Evolutionary conservation across 345 rosid species (phyloP).

Genomic region (Corchorus capsularis): DNA sequence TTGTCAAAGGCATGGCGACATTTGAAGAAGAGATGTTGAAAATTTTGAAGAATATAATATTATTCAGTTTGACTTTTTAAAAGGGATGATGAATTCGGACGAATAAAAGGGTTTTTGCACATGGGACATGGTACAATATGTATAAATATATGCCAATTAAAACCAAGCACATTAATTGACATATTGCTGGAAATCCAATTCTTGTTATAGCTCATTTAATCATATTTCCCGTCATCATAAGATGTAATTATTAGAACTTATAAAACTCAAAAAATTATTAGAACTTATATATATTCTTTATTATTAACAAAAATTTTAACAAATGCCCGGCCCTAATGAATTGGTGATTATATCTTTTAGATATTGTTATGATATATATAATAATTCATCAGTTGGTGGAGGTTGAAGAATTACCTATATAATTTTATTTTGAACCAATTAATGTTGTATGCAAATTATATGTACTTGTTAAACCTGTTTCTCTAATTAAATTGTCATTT

Average conservation of each 20-base stretch:
- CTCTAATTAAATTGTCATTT: not conserved
- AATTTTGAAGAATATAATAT: not conserved
- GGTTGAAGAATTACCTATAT: not conserved
- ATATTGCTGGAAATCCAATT: not conserved
- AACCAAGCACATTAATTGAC: too few relatives aligned
- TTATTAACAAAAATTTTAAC: too few relatives aligned
- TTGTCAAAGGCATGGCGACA: too few relatives aligned
- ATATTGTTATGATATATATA: too few relatives aligned
- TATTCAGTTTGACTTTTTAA: slow-evolving; percentile 6
- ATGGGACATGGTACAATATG: not conserved
- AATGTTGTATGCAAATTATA: not conserved
- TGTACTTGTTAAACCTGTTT: not conserved
- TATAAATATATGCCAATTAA: not conserved
- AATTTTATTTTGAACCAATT: not conserved
- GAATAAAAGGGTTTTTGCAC: not conserved
- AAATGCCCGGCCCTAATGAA: too few relatives aligned
- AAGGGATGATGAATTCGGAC: not conserved
- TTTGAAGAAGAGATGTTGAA: not conserved
- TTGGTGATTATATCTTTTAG: too few relatives aligned
- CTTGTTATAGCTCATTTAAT: not conserved
- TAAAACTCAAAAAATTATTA: too few relatives aligned
- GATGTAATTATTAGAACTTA: too few relatives aligned
- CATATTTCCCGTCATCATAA: too few relatives aligned
- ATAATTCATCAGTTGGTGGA: too few relatives aligned
- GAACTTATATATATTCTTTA: too few relatives aligned